Conservation (phyloP, 1,139 yeast genomes). For the Blastobotrys aristatus region DNA sequence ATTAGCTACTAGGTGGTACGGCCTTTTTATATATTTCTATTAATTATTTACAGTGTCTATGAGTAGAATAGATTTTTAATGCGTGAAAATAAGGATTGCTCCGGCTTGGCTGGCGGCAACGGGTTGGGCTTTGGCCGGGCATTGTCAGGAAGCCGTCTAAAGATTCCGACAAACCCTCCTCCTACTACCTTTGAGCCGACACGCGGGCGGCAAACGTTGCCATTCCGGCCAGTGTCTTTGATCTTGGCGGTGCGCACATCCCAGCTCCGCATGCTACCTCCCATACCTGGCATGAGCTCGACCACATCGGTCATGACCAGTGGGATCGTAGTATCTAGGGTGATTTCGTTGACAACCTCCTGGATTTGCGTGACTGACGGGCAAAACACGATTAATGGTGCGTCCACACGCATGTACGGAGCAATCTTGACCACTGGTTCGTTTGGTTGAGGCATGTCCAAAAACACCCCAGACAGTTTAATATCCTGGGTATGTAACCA, state of each 20-base stretch:
- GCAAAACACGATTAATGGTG: constrained; percentile 41
- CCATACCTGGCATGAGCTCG: constrained; percentile 43
- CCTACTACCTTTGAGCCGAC: constrained; percentile 43
- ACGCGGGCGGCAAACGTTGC: constrained; percentile 44
- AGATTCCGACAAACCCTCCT: constrained; percentile 44
- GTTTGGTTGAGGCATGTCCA: constrained; percentile 43
- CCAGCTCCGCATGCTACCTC: constrained; percentile 37
- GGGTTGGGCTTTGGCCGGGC: constrained; percentile 5
- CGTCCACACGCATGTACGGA: constrained; percentile 35
- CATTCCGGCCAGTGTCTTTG: constrained; percentile 38
- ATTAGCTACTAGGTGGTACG: neutral
- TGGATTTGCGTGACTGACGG: constrained; percentile 45
- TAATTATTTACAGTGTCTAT: neutral
- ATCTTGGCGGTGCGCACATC: constrained; percentile 35
- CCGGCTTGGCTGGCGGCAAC: too few relatives aligned
- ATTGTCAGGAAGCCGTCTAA: constrained; percentile 18
- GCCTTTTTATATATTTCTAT: neutral
- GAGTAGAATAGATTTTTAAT: neutral
- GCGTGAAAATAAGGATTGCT: neutral
- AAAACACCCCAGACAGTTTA: constrained; percentile 35
- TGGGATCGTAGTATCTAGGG: constrained; percentile 31
- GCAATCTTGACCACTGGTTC: constrained; percentile 34
- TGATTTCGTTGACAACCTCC: constrained; percentile 32
- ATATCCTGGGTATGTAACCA: constrained; percentile 34
- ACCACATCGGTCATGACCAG: constrained; percentile 38